phyloP scores from a whole-genome alignment of 495 filamentous ascomycete species.

The Clohesyomyces aquaticus region DNA sequence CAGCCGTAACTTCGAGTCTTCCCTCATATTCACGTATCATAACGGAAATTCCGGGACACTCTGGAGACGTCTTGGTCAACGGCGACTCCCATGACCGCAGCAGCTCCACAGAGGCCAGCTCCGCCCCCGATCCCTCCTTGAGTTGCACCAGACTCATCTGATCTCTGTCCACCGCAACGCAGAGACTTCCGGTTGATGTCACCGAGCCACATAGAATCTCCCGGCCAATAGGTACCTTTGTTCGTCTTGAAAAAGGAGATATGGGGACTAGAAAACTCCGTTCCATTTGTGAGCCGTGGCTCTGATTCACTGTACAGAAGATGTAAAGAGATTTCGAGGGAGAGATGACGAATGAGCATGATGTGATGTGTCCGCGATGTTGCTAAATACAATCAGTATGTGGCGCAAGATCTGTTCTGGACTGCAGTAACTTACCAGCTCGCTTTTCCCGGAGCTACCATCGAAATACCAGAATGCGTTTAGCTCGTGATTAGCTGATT shows the following conservation, averaged over 20 bases:
- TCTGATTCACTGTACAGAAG: conserved; percentile 20
- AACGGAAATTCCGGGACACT: not conserved
- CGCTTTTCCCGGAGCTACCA: not conserved
- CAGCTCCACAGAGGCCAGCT: not conserved
- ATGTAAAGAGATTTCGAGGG: conserved; percentile 9
- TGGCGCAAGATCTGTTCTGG: not conserved
- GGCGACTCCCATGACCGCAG: not conserved
- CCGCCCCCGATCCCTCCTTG: not conserved
- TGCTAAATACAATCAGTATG: not conserved
- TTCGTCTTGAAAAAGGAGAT: not conserved
- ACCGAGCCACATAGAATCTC: not conserved
- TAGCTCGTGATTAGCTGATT: not conserved
- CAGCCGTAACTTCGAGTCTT: not conserved
- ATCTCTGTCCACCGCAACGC: not conserved
- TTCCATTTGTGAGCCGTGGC: not conserved
- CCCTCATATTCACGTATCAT: not conserved
- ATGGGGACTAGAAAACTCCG: conserved; percentile 15
- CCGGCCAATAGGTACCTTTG: not conserved
- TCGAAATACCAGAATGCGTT: conserved; percentile 7
- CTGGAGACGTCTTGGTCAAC: not conserved
- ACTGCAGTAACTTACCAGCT: conserved; percentile 2
- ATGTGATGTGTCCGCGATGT: conserved; percentile 9
- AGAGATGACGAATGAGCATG: conserved; percentile 3
- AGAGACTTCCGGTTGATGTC: not conserved
- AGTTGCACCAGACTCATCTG: not conserved